A percentile compares a stretch with the other conserved stretches of the same genome.
These are phyloP conservation scores for Delitschia confertaspora DNA, from an alignment of 495 filamentous ascomycete genomes.

Conservation along the genomic window DNA sequence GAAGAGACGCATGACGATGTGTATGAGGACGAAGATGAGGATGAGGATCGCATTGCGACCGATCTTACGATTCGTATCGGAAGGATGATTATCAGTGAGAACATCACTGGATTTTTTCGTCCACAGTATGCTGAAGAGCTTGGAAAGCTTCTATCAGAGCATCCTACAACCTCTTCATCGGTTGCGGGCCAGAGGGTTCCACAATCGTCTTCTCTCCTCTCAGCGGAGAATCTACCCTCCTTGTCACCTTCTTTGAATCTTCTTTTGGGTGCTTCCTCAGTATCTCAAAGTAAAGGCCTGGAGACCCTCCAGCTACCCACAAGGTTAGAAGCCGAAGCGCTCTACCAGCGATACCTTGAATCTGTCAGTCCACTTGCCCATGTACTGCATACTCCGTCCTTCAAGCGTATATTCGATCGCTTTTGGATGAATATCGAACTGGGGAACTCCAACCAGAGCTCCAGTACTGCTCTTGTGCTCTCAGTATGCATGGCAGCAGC, in stretches of 20 bases:
- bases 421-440: slow-evolving; percentile 27
- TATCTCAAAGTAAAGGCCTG: slow-evolving; percentile 4
- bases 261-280: slow-evolving; percentile 11
- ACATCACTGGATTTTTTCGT: slow-evolving; percentile 24
- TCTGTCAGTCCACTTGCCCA: slow-evolving; percentile 25
- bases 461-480: slow-evolving; percentile 21
- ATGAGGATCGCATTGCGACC: slow-evolving; percentile 22
- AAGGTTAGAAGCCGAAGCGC: slow-evolving; percentile 17
- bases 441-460: slow-evolving; percentile 22
- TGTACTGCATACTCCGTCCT: slow-evolving; percentile 26
- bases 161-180: slow-evolving; percentile 9
- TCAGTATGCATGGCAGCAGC: slow-evolving; percentile 27
- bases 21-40: slow-evolving; percentile 25
- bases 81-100: slow-evolving; percentile 27
- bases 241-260: slow-evolving; percentile 22
- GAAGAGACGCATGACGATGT: slow-evolving; percentile 25
- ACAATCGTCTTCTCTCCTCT: slow-evolving; percentile 23
- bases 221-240: slow-evolving; percentile 24
- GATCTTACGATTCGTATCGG: slow-evolving; percentile 27
- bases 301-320: slow-evolving; percentile 19
- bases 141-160: slow-evolving; percentile 24
- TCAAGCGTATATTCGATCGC: slow-evolving; percentile 21
- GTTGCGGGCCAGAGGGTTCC: slow-evolving; percentile 18
- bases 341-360: slow-evolving; percentile 22
- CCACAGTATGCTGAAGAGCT: slow-evolving; percentile 29